Evolutionary conservation across 768 basidiomycete species (phyloP).

Genomic region (Phlebiopsis flavidoalba): DNA sequence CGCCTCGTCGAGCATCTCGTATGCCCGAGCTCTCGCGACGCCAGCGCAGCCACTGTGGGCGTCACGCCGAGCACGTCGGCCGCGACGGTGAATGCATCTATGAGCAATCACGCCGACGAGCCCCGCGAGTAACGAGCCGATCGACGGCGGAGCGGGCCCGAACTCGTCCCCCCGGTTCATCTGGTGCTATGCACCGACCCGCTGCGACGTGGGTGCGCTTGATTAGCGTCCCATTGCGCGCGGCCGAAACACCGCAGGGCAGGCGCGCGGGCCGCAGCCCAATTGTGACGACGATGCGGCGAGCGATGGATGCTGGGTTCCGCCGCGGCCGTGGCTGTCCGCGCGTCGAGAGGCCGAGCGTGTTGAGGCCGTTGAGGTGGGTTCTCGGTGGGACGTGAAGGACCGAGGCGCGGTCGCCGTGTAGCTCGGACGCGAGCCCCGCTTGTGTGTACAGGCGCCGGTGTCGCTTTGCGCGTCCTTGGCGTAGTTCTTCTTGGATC

Average conservation of each 20-base stretch:
- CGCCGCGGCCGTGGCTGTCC: too few species aligned
- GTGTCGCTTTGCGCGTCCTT: background rate
- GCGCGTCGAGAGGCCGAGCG: background rate
- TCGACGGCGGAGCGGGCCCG: constrained; percentile 15
- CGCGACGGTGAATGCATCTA: constrained; percentile 7
- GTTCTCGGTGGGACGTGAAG: background rate
- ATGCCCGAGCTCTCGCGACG: constrained; percentile 1
- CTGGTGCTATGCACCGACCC: constrained; percentile 12
- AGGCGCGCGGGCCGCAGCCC: too few species aligned
- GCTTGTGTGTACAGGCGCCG: background rate
- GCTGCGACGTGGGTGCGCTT: constrained; percentile 1
- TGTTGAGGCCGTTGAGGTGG: background rate
- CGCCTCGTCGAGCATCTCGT: constrained; percentile 2
- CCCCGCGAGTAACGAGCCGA: constrained; percentile 15
- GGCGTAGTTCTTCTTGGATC: constrained; percentile 3
- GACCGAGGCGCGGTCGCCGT: background rate
- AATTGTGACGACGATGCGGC: constrained; percentile 1
- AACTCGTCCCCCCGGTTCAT: constrained; percentile 10
- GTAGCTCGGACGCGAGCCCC: background rate
- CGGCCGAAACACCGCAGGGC: background rate
- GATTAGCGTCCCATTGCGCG: constrained; percentile 7
- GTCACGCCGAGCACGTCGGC: constrained; percentile 10
- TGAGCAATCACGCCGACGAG: background rate
- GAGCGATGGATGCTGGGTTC: too few species aligned
- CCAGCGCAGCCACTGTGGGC: constrained; percentile 4